phyloP scores from a whole-genome alignment of 345 rosid species.

The Rubroshorea leprosula region DNA sequence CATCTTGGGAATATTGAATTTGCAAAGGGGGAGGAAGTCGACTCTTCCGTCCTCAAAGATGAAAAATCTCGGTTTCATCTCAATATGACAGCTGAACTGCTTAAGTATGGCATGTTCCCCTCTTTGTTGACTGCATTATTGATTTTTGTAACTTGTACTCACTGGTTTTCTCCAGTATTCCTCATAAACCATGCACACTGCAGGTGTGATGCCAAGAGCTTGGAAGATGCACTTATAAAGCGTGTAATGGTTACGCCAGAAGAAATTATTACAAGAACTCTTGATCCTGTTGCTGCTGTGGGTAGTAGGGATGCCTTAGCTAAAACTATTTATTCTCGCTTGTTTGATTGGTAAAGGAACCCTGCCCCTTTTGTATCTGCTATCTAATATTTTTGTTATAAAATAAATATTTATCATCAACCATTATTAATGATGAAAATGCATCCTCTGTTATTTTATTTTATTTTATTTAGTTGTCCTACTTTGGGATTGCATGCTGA shows the following conservation, averaged over 20 bases:
- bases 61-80: conserved; percentile 89
- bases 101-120: conserved; percentile 43
- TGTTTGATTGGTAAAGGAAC: conserved; percentile 87
- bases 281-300: conserved; percentile 79
- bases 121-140: conserved; percentile 2
- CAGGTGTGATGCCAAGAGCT: conserved; percentile 83
- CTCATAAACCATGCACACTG: conserved; percentile 13
- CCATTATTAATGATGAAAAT: too few species aligned
- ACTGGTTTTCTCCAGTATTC: conserved; percentile 16
- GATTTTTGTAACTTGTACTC: conserved; percentile 13
- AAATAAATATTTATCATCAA: too few species aligned
- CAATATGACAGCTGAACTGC: conserved; percentile 76
- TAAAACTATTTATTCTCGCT: conserved; percentile 89
- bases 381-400: too few species aligned
- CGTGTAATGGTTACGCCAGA: conserved; percentile 99
- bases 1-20: conserved; percentile 95
- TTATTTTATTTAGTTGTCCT: too few species aligned
- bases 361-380: conserved; percentile 10
- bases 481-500: too few species aligned
- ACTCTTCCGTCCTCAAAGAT: conserved; percentile 91
- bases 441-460: too few species aligned
- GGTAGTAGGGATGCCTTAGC: conserved; percentile 97
- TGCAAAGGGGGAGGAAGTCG: conserved; percentile 81
- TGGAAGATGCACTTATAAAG: conserved; percentile 92
- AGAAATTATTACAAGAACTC: conserved; percentile 94